phyloP scores from a whole-genome alignment of 192 early-diverging fungal species.

The Podila verticillata region DNA sequence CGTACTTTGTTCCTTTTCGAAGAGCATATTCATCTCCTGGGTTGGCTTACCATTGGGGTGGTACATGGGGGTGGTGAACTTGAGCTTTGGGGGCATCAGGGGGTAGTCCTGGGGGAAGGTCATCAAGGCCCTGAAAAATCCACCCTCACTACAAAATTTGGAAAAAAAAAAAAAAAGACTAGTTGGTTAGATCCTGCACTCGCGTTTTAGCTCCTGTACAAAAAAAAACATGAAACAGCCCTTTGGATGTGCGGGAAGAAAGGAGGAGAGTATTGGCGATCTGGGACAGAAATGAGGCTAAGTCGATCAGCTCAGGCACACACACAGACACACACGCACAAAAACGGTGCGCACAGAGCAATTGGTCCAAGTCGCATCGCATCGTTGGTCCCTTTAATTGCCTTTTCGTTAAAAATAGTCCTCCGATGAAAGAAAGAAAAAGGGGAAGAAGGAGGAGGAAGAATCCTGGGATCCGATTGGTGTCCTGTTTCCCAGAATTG shows the following conservation, averaged over 20 bases:
- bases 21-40: too few relatives aligned
- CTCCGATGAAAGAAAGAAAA: not conserved
- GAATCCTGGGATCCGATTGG: not conserved
- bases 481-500: not conserved
- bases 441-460: not conserved
- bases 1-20: too few relatives aligned
- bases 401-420: not conserved
- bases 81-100: constrained; percentile 87
- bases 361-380: not conserved
- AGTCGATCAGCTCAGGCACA: not conserved
- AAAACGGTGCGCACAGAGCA: not conserved
- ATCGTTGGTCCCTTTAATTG: not conserved
- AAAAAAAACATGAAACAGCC: not conserved
- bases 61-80: constrained; percentile 85
- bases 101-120: constrained; percentile 84
- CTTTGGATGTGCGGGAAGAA: not conserved
- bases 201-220: too few relatives aligned
- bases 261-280: not conserved
- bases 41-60: constrained; percentile 86
- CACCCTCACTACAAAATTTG: constrained; percentile 76
- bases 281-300: not conserved
- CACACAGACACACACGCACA: too few relatives aligned
- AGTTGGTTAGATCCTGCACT: too few relatives aligned
- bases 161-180: not conserved
- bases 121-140: constrained; percentile 89